A percentile compares a stretch with the other conserved stretches of the same genome.
Evolutionary conservation across 2,329 filamentous ascomycete species (phyloP).

Genomic region (Endothia cerciana): DNA sequence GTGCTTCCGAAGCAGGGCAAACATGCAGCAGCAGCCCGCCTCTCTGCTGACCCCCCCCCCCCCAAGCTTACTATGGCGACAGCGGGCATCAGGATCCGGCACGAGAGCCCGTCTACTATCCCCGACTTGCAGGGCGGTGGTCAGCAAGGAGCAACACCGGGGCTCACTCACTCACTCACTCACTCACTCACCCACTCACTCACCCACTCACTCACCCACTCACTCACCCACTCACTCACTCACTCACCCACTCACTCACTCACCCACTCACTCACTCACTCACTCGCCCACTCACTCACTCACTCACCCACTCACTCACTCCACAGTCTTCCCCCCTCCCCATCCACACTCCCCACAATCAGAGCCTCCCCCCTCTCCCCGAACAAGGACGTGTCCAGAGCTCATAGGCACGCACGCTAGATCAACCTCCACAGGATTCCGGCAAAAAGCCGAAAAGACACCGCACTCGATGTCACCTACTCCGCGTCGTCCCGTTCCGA

Average conservation of each 20-base stretch:
- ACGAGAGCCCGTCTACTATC: background rate
- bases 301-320: background rate
- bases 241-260: background rate
- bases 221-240: background rate
- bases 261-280: too few relatives aligned
- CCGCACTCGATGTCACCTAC: conserved; percentile 13
- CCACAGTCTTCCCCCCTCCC: background rate
- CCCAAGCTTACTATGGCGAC: too few relatives aligned
- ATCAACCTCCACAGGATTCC: background rate
- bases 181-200: too few relatives aligned
- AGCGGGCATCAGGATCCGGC: background rate
- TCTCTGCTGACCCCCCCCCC: too few relatives aligned
- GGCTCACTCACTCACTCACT: background rate
- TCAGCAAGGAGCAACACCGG: conserved; percentile 2
- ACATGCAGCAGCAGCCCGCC: background rate
- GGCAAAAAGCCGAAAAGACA: conserved; percentile 11
- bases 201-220: too few relatives aligned
- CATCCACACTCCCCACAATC: background rate
- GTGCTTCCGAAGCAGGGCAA: background rate
- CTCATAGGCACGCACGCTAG: conserved; percentile 1
- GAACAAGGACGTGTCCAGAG: conserved; percentile 2
- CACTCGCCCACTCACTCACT: too few relatives aligned
- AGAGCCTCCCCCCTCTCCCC: background rate
- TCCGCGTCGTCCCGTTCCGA: conserved; percentile 16
- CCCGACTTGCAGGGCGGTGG: background rate